These are phyloP conservation scores for Mucor piriformis DNA, from an alignment of 371 early-diverging fungal genomes.

Conservation along the genomic window DNA sequence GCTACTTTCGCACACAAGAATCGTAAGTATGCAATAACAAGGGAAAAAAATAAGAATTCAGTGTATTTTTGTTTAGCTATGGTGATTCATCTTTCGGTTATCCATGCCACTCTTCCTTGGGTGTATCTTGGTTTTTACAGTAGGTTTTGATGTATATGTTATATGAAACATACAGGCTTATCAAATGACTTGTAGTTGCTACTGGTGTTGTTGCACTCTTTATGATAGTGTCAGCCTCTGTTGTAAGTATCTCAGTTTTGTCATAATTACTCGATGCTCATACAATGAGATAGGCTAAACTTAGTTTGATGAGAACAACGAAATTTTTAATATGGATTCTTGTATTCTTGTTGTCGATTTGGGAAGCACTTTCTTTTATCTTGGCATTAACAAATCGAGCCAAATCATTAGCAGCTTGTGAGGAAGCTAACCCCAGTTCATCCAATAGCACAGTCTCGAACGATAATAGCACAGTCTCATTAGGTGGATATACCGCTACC, in stretches of 20 bases:
- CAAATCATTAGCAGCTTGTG: conserved; percentile 35
- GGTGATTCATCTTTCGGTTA: conserved; percentile 27
- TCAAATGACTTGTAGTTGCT: conserved; percentile 27
- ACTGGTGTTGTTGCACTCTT: conserved; percentile 41
- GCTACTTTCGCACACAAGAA: conserved; percentile 51
- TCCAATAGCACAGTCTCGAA: background rate
- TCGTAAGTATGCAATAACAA: conserved; percentile 32
- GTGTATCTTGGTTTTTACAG: conserved; percentile 43
- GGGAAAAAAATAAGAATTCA: background rate
- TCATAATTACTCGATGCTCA: background rate
- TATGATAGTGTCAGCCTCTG: conserved; percentile 31
- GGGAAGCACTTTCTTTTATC: conserved; percentile 43
- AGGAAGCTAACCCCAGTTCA: conserved; percentile 33
- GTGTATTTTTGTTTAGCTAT: background rate
- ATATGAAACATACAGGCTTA: background rate
- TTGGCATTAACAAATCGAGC: conserved; percentile 41
- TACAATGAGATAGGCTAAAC: conserved; percentile 34
- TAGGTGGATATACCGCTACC: conserved; percentile 40
- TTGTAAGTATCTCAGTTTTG: conserved; percentile 22
- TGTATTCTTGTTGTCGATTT: conserved; percentile 37
- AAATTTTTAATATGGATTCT: conserved; percentile 46
- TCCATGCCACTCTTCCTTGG: conserved; percentile 33
- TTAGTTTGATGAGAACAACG: conserved; percentile 44
- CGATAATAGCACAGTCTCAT: conserved; percentile 14
- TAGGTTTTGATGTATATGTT: conserved; percentile 17